Evolutionary conservation across 345 rosid species (phyloP), one percentile per base, ranked within the genome.

Genomic region (Draba incana): DNA sequence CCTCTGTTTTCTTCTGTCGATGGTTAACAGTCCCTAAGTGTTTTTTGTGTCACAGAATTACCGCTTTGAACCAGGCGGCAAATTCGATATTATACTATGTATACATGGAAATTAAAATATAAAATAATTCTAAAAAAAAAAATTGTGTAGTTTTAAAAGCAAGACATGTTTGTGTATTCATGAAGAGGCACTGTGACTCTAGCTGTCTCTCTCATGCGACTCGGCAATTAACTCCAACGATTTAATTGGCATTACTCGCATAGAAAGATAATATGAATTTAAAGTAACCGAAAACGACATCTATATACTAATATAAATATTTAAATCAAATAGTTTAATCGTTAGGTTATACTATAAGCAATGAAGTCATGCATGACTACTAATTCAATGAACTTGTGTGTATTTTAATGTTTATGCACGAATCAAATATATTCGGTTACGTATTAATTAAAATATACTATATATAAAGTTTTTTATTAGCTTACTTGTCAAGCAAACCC

Each of bases 401-500:
- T 55, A 41, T 47, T 48, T 28, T 46, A 64, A 57, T 72, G 46
- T 48, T 70, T 33, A 52, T 52, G 55, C 54, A 30, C 39, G 38
- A 10, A 23, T 13, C 16, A 28, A 59, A 42, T 15, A 54, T 59
- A 50, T 59, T 39, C 58, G 73, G 39, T 62, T 35, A 35, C 39
- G 48, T 37, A 71, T 54, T 3, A 28, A 15, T 6, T 58, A 30
- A 49, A 65, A 30, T 59, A 61, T 45, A 52, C 4, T 28, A 24
- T 57, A 50, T 50, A 31, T 41, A 37, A 58, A 47, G 49, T 48
- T 20, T 38, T 47, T 30, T 62, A 66, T 59, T 64, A 74, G 33
- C 69, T 38, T 85, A 92, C 98, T 84, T 84, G 84, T 92, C 98
- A 13, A 92, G 84, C 66, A 82, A 53, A 44, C 88, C 95, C 70